Conservation (phyloP, 1,139 yeast genomes). For the Meyerozyma carpophila region DNA sequence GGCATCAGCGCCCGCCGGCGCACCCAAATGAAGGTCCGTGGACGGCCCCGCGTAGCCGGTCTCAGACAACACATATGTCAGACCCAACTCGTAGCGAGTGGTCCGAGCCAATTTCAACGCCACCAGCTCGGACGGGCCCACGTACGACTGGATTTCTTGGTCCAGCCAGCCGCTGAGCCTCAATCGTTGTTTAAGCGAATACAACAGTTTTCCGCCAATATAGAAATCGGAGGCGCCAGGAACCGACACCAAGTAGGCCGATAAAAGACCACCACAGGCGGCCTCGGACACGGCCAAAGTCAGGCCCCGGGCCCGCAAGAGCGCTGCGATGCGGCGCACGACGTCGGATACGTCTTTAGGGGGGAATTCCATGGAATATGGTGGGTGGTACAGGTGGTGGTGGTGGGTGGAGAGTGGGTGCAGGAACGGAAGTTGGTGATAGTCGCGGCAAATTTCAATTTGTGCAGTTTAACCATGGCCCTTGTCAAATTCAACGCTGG, state of each 20-base stretch:
- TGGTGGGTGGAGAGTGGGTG: background rate
- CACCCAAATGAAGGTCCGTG: constrained; percentile 33
- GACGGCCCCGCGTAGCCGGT: constrained; percentile 88
- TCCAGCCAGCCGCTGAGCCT: constrained; percentile 75
- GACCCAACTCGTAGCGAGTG: constrained; percentile 72
- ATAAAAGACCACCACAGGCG: constrained; percentile 83
- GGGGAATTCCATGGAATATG: constrained; percentile 48
- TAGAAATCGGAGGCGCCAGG: constrained; percentile 84
- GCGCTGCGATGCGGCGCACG: constrained; percentile 52
- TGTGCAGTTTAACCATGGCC: background rate
- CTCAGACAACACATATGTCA: constrained; percentile 76
- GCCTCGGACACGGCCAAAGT: constrained; percentile 81
- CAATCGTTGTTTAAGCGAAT: constrained; percentile 69
- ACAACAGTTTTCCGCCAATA: constrained; percentile 78
- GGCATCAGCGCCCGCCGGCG: constrained; percentile 17
- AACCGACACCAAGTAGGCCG: constrained; percentile 73
- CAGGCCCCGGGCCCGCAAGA: constrained; percentile 47
- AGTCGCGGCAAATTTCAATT: background rate
- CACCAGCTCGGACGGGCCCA: constrained; percentile 79
- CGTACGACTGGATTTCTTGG: constrained; percentile 61
- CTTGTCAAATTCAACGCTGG: constrained; percentile 76
- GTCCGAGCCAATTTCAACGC: constrained; percentile 75
- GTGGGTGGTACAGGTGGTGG: background rate
- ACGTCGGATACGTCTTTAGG: constrained; percentile 47
- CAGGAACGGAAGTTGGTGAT: background rate